These are phyloP conservation scores for Angomonas deanei DNA, from an alignment of 208 protist genomes.

Conservation along the genomic window DNA sequence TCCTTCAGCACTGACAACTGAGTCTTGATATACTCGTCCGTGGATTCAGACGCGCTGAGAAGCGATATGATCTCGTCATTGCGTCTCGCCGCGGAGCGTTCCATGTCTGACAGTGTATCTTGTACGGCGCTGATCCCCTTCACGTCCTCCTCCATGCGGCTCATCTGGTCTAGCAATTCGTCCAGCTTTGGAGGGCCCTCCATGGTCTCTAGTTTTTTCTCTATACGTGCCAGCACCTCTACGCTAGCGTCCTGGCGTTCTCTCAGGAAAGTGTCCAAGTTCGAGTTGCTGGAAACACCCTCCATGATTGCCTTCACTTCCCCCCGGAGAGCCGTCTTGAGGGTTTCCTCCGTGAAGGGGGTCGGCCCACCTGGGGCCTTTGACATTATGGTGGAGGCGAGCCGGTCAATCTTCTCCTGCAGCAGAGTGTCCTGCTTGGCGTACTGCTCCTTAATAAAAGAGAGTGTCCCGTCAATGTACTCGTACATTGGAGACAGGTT, in stretches of 20 bases:
- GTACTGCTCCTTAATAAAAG: conserved; percentile 28
- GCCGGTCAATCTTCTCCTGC: not conserved
- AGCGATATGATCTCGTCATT: not conserved
- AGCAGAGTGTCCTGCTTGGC: not conserved
- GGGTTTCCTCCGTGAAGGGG: not conserved
- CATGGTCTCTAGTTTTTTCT: conserved; percentile 13
- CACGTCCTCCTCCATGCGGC: conserved; percentile 4
- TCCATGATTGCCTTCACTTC: no score
- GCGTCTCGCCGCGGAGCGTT: not conserved
- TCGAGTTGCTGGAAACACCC: no score
- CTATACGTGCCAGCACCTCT: conserved; percentile 9
- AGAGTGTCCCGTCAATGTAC: conserved; percentile 70
- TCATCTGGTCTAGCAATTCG: conserved; percentile 14
- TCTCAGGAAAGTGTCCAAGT: not conserved
- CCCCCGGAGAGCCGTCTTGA: no score
- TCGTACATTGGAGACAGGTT: conserved; percentile 74
- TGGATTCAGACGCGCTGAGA: not conserved
- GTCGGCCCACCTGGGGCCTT: not conserved
- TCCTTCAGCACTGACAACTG: conserved; percentile 2
- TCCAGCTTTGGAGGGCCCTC: conserved; percentile 8
- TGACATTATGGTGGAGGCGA: conserved; percentile 5
- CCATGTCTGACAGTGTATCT: not conserved
- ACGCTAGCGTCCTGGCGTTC: conserved; percentile 7
- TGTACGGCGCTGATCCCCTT: not conserved
- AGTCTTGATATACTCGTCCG: not conserved